These are phyloP conservation scores for Leccinum fibrillosum DNA, from an alignment of 768 basidiomycete genomes.

Conservation along the genomic window DNA sequence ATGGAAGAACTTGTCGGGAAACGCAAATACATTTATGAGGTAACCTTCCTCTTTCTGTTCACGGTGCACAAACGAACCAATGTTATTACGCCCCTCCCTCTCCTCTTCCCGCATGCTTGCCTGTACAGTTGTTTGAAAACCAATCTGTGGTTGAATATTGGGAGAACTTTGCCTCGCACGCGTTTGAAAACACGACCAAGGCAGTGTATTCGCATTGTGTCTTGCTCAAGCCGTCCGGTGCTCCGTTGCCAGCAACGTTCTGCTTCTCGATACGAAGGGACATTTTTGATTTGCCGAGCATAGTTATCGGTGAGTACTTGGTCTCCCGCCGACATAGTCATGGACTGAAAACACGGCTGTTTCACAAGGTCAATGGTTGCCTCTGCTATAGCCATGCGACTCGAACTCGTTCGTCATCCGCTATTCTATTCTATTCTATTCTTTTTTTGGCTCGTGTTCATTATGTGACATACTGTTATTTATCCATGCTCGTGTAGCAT, in stretches of 20 bases:
- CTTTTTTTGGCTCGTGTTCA: not conserved
- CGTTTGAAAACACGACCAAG: slow-evolving; percentile 96
- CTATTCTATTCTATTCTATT: not conserved
- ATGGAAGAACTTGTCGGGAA: slow-evolving; percentile 71
- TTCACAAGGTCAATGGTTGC: slow-evolving; percentile 81
- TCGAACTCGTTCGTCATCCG: not conserved
- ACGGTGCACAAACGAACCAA: slow-evolving; percentile 10
- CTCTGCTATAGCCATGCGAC: slow-evolving; percentile 51
- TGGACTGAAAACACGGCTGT: not conserved
- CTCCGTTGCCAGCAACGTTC: slow-evolving; percentile 87
- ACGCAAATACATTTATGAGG: slow-evolving; percentile 46
- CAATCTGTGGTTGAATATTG: slow-evolving; percentile 93
- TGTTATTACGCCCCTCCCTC: not conserved
- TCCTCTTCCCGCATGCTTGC: not conserved
- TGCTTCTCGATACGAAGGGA: slow-evolving; percentile 96
- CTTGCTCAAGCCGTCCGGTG: slow-evolving; percentile 78
- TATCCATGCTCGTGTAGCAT: slow-evolving; percentile 1
- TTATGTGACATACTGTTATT: slow-evolving; percentile 16
- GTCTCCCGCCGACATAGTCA: not conserved
- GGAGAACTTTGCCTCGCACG: slow-evolving; percentile 96
- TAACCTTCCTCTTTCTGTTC: slow-evolving; percentile 27
- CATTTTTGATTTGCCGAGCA: slow-evolving; percentile 84
- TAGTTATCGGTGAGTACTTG: slow-evolving; percentile 69
- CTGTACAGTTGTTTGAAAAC: slow-evolving; percentile 81
- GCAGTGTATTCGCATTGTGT: slow-evolving; percentile 93